phyloP scores from a whole-genome alignment of 768 basidiomycete genomes.

The Podaxis rugospora region DNA sequence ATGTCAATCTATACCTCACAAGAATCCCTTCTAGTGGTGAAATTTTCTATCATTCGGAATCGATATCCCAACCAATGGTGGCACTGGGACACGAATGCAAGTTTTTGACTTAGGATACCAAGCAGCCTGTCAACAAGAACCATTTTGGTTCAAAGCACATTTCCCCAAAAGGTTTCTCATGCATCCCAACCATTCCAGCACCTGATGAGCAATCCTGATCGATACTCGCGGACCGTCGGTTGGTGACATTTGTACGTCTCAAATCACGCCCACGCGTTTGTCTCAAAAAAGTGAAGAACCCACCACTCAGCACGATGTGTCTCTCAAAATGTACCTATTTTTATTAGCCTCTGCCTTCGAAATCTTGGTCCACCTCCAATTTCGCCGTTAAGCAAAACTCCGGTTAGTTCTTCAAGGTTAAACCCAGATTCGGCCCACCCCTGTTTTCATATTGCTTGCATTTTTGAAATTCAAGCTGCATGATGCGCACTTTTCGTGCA shows the following conservation, averaged over 20 bases:
- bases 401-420: neutral
- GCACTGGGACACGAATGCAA: neutral
- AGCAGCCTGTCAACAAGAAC: neutral
- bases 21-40: neutral
- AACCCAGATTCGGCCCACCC: neutral
- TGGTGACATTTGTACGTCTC: neutral
- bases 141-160: neutral
- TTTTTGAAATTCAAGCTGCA: neutral
- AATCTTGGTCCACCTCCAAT: constrained; percentile 6
- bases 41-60: neutral
- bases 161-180: neutral
- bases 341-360: neutral
- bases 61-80: neutral
- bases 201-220: neutral
- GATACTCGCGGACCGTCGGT: neutral
- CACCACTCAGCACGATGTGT: neutral
- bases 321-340: constrained; percentile 5
- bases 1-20: neutral
- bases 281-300: neutral
- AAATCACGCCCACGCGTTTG: neutral
- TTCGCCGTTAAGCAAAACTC: neutral
- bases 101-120: neutral
- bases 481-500: too few species aligned
- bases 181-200: neutral
- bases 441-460: neutral